These are phyloP conservation scores for Waltergamsia citrina DNA, from an alignment of 2,329 filamentous ascomycete genomes.

Conservation along the genomic window DNA sequence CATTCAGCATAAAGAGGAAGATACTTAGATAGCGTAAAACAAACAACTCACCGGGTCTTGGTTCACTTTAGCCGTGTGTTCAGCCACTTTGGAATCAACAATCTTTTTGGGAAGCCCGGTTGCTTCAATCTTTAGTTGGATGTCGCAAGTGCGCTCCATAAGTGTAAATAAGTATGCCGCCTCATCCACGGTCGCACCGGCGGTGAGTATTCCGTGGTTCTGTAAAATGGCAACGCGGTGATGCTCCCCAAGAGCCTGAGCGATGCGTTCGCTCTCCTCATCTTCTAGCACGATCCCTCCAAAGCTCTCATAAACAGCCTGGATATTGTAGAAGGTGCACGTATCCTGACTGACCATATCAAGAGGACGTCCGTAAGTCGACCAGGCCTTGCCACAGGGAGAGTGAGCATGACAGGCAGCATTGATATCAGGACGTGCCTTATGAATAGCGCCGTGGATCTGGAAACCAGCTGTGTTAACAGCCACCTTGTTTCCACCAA, in stretches of 20 bases:
- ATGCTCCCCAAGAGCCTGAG: constrained; percentile 41
- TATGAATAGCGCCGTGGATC: constrained; percentile 52
- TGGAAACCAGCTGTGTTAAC: constrained; percentile 55
- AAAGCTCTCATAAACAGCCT: constrained; percentile 51
- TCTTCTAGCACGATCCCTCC: constrained; percentile 52
- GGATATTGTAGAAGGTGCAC: constrained; percentile 45
- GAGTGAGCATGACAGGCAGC: constrained; percentile 55
- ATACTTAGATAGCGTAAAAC: background rate
- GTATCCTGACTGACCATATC: constrained; percentile 56
- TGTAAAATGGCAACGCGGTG: constrained; percentile 46
- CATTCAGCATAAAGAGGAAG: background rate
- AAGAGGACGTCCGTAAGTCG: constrained; percentile 42
- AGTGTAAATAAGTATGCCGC: constrained; percentile 52
- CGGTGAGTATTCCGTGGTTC: constrained; percentile 57
- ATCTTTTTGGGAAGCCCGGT: constrained; percentile 13
- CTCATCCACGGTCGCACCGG: constrained; percentile 56
- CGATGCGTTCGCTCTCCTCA: constrained; percentile 51
- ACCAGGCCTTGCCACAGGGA: constrained; percentile 51
- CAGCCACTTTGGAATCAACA: constrained; percentile 27
- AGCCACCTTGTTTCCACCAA: constrained; percentile 44
- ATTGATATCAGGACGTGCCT: constrained; percentile 47
- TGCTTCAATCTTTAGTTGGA: constrained; percentile 21
- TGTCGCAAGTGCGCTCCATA: constrained; percentile 21
- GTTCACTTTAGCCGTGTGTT: constrained; percentile 24
- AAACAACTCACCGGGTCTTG: constrained; percentile 14